Evolutionary conservation across 2,329 filamentous ascomycete species (phyloP).

Genomic region (Proliferodiscus dingleyae): DNA sequence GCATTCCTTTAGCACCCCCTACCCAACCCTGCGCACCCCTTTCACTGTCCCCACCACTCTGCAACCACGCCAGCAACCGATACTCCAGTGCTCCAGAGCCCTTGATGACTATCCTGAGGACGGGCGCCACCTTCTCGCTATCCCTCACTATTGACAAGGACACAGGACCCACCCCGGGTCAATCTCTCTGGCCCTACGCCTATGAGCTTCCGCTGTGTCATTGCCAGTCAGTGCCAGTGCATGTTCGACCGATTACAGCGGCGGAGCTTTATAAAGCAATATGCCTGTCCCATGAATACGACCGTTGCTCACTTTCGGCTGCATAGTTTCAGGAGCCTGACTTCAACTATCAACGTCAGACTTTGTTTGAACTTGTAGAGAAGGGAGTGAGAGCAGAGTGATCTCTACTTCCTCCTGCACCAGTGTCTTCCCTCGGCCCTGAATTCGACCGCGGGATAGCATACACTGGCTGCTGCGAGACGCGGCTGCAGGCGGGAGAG

Average conservation of each 20-base stretch:
- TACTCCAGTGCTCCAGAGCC: too few relatives aligned
- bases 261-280: conserved; percentile 6
- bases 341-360: background rate
- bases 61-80: background rate
- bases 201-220: background rate
- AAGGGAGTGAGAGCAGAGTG: background rate
- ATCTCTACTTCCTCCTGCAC: background rate
- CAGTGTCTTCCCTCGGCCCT: background rate
- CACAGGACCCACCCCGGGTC: background rate
- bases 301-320: background rate
- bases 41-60: background rate
- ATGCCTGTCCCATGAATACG: conserved; percentile 1
- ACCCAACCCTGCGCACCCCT: background rate
- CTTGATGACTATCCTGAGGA: too few relatives aligned
- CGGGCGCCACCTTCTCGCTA: background rate
- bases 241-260: background rate
- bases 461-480: background rate
- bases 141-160: background rate
- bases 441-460: background rate
- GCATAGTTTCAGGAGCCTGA: background rate
- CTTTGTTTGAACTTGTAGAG: background rate
- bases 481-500: conserved; percentile 2
- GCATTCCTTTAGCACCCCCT: too few relatives aligned
- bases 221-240: background rate
- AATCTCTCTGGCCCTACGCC: conserved; percentile 1